Percentiles rank a stretch among this genome's conserved stretches.
Conservation (phyloP, 345 rosid species). For the Populus deltoides region DNA sequence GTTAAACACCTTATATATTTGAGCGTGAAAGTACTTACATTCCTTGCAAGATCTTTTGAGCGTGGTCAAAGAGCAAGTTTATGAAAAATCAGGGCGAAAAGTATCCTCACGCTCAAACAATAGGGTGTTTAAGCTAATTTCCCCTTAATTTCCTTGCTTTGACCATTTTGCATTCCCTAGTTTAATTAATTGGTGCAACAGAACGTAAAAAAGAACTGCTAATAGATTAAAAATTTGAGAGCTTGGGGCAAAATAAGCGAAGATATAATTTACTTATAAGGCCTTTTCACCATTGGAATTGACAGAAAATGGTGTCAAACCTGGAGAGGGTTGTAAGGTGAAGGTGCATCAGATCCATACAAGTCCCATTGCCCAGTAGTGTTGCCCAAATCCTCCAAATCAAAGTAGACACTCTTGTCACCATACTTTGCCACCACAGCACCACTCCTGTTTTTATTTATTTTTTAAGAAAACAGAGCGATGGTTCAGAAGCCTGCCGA, state of each 20-base stretch:
- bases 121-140: too few relatives aligned
- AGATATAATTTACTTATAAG: too few relatives aligned
- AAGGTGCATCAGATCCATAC: constrained; percentile 96
- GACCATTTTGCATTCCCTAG: neutral
- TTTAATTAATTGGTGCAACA: neutral
- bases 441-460: constrained; percentile 35
- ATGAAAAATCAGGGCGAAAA: too few relatives aligned
- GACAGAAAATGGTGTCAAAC: constrained; percentile 22
- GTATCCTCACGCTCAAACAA: too few relatives aligned
- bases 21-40: too few relatives aligned
- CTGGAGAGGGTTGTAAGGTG: constrained; percentile 94
- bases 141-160: neutral
- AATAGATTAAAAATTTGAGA: too few relatives aligned
- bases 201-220: neutral
- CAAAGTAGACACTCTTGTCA: constrained; percentile 95
- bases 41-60: too few relatives aligned
- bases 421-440: constrained; percentile 88
- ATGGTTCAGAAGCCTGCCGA: too few relatives aligned
- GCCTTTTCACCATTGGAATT: neutral
- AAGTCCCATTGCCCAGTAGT: constrained; percentile 96
- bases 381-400: constrained; percentile 93
- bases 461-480: neutral
- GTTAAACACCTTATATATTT: too few relatives aligned
- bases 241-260: neutral
- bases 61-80: too few relatives aligned